Evolutionary conservation across 371 early-diverging fungal genomes (phyloP).

Genomic region (Syncephalastrum contaminatum): DNA sequence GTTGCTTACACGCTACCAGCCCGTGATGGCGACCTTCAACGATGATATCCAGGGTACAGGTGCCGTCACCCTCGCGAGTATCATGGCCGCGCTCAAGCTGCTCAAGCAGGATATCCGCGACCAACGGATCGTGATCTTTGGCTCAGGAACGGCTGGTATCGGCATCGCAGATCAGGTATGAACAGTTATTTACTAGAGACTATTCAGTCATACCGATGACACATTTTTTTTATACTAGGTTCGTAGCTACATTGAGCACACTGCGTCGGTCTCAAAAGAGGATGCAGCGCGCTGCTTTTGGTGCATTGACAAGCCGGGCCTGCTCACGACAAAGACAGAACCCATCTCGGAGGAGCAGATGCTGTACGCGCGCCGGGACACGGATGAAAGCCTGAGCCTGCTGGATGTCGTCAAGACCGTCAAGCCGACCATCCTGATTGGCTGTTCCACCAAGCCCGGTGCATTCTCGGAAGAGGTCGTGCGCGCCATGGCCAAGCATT

Average conservation of each 20-base stretch:
- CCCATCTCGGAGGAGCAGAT: slow-evolving; percentile 16
- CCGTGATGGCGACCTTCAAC: slow-evolving; percentile 25
- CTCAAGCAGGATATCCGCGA: slow-evolving; percentile 15
- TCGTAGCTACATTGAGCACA: slow-evolving; percentile 10
- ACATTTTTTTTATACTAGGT: not conserved
- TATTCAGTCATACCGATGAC: too few relatives aligned
- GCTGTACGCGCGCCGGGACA: slow-evolving; percentile 10
- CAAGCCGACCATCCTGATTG: slow-evolving; percentile 31
- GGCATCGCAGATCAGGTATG: slow-evolving; percentile 23
- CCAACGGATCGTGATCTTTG: slow-evolving; percentile 24
- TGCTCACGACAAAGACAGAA: slow-evolving; percentile 8
- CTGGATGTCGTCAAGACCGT: slow-evolving; percentile 25
- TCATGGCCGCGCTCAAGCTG: slow-evolving; percentile 21
- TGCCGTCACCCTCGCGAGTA: slow-evolving; percentile 14
- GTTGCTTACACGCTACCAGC: slow-evolving; percentile 18
- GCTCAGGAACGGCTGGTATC: slow-evolving; percentile 35
- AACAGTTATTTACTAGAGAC: too few relatives aligned
- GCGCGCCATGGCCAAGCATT: slow-evolving; percentile 19
- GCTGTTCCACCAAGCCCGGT: slow-evolving; percentile 26
- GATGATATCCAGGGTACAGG: slow-evolving; percentile 37
- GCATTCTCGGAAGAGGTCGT: slow-evolving; percentile 29
- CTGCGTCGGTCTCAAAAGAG: slow-evolving; percentile 1
- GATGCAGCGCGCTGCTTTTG: slow-evolving; percentile 17
- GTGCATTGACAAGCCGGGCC: slow-evolving; percentile 27
- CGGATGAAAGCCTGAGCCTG: slow-evolving; percentile 1